These are phyloP conservation scores for Monilinia fructicola DNA, from an alignment of 2,329 filamentous ascomycete species.

Conservation along the genomic window DNA sequence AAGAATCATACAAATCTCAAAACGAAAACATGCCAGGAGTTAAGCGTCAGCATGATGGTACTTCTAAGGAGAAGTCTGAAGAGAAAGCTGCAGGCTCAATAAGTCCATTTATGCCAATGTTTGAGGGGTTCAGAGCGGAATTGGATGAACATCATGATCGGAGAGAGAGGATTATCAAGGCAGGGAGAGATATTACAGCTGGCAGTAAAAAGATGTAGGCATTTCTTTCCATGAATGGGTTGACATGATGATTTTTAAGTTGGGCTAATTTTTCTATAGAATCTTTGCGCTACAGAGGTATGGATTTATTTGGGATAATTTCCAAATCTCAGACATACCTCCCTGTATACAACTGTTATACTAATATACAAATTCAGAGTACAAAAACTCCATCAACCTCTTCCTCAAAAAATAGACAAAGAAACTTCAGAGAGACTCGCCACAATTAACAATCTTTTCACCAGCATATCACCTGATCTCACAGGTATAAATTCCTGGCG, in stretches of 20 bases:
- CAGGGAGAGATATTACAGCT: constrained; percentile 87
- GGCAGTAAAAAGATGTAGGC: constrained; percentile 93
- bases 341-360: background rate
- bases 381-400: constrained; percentile 58
- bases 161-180: constrained; percentile 85
- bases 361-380: constrained; percentile 50
- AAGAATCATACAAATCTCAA: background rate
- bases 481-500: constrained; percentile 77
- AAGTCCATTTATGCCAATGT: constrained; percentile 67
- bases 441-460: constrained; percentile 70
- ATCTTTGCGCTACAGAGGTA: constrained; percentile 85
- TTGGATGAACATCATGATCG: constrained; percentile 94
- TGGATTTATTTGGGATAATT: background rate
- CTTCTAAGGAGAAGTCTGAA: constrained; percentile 18
- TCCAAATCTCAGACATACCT: background rate
- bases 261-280: constrained; percentile 46
- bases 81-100: constrained; percentile 31
- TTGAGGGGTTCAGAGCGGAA: constrained; percentile 80
- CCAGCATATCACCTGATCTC: constrained; percentile 68
- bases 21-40: constrained; percentile 13
- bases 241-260: background rate
- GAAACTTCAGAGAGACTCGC: constrained; percentile 68
- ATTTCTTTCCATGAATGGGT: background rate
- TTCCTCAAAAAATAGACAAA: constrained; percentile 68
- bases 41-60: constrained; percentile 25